phyloP scores from a whole-genome alignment of 2,329 filamentous ascomycete genomes.

The Dothistroma septosporum region DNA sequence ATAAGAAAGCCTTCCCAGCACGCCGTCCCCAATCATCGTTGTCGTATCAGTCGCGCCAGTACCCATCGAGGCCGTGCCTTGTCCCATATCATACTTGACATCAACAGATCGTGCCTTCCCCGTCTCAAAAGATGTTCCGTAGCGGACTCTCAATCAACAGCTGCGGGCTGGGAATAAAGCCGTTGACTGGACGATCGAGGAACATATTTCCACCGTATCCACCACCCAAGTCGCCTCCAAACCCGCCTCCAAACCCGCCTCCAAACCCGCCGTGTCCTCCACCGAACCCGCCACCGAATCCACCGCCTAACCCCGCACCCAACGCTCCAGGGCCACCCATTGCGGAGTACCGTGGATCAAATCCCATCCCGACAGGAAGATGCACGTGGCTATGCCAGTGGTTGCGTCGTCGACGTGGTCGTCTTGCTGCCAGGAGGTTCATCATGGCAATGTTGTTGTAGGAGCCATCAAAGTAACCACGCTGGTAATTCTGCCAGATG shows the following conservation, averaged over 20 bases:
- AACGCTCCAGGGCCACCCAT: background rate
- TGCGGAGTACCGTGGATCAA: background rate
- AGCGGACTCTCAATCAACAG: background rate
- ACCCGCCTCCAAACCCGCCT: background rate
- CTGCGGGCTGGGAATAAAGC: background rate
- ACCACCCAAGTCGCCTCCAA: conserved; percentile 1
- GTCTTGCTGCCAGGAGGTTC: background rate
- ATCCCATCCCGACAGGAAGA: background rate
- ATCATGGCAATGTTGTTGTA: background rate
- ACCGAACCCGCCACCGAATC: background rate
- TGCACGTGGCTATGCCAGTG: background rate
- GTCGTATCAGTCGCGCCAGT: background rate
- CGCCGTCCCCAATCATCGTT: background rate
- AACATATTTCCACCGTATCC: background rate
- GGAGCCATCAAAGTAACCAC: background rate
- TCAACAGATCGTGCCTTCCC: background rate
- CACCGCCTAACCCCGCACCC: background rate
- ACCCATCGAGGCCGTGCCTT: background rate
- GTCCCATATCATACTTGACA: conserved; percentile 3
- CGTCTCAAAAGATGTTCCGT: background rate
- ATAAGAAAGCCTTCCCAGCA: background rate
- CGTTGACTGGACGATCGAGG: background rate
- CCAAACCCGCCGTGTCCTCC: background rate
- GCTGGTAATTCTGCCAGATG: background rate
- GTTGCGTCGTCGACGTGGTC: background rate